Evolutionary conservation across 192 early-diverging fungal species (phyloP).

Genomic region (Gamsiella multidivaricata): DNA sequence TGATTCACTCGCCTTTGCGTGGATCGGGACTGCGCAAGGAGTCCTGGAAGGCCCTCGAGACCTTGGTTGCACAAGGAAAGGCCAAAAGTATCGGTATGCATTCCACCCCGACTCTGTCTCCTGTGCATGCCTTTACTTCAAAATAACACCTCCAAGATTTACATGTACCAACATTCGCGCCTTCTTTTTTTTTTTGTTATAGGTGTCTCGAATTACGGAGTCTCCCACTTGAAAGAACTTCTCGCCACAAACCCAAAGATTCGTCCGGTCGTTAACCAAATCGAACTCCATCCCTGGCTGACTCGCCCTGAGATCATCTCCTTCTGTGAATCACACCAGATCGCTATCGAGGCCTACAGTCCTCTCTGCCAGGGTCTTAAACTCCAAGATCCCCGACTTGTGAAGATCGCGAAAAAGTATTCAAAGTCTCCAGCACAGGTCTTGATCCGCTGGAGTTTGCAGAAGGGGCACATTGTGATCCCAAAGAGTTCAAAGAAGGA

Average conservation of each 20-base stretch:
- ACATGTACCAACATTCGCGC: too few species aligned
- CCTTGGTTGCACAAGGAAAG: slow-evolving; percentile 59
- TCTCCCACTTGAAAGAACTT: slow-evolving; percentile 64
- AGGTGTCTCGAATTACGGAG: slow-evolving; percentile 69
- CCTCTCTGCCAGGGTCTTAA: slow-evolving; percentile 59
- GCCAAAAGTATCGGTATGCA: slow-evolving; percentile 62
- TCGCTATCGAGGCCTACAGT: slow-evolving; percentile 66
- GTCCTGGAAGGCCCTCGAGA: slow-evolving; percentile 65
- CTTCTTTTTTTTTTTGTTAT: background rate
- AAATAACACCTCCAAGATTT: background rate
- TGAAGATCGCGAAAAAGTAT: slow-evolving; percentile 60
- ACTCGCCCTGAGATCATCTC: slow-evolving; percentile 55
- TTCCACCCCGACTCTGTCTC: background rate
- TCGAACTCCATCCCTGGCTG: slow-evolving; percentile 68
- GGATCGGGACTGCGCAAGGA: slow-evolving; percentile 54
- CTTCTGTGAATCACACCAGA: slow-evolving; percentile 58
- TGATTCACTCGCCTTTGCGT: slow-evolving; percentile 69
- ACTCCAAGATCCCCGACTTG: slow-evolving; percentile 58
- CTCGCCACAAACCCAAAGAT: slow-evolving; percentile 45
- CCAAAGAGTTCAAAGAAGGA: slow-evolving; percentile 65
- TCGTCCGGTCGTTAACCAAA: slow-evolving; percentile 66
- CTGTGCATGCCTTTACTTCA: background rate
- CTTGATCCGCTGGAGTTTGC: slow-evolving; percentile 68
- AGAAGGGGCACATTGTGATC: slow-evolving; percentile 64
- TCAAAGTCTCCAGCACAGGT: slow-evolving; percentile 67